phyloP scores from a whole-genome alignment of 169 alveolate species.

The Babesia divergens region DNA sequence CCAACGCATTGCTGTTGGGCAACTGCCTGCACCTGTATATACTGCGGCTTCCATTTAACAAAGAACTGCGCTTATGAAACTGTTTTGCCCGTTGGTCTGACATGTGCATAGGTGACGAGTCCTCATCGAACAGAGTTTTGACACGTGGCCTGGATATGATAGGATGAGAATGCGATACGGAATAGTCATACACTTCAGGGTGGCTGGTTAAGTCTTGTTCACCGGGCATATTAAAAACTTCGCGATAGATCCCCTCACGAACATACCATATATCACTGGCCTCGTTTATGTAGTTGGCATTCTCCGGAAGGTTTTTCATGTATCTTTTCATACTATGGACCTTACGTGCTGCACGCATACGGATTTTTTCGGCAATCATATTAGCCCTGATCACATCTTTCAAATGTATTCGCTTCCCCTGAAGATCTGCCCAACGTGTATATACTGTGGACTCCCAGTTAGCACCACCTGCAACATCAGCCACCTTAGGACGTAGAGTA shows the following conservation, averaged over 20 bases:
- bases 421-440: conserved; percentile 68
- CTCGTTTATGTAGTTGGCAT: neutral
- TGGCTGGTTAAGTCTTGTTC: neutral
- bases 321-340: conserved; percentile 28
- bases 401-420: conserved; percentile 55
- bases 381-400: conserved; percentile 66
- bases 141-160: neutral
- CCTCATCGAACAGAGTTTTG: no score
- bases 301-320: conserved; percentile 4
- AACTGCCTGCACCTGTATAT: no score
- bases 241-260: conserved; percentile 14
- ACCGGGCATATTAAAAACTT: neutral
- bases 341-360: conserved; percentile 67
- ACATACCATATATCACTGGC: conserved; percentile 18
- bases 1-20: no score
- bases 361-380: conserved; percentile 68
- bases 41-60: no score
- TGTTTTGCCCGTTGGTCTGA: no score
- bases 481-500: conserved; percentile 60
- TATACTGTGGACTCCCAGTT: conserved; percentile 78
- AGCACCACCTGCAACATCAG: conserved; percentile 72
- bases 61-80: no score
- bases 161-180: neutral
- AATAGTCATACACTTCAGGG: neutral
- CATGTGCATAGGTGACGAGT: no score